Percentiles rank a stretch among this genome's conserved stretches.
Evolutionary conservation across 2,329 filamentous ascomycete genomes (phyloP).

Genomic region (Berkeleyomyces rouxiae): DNA sequence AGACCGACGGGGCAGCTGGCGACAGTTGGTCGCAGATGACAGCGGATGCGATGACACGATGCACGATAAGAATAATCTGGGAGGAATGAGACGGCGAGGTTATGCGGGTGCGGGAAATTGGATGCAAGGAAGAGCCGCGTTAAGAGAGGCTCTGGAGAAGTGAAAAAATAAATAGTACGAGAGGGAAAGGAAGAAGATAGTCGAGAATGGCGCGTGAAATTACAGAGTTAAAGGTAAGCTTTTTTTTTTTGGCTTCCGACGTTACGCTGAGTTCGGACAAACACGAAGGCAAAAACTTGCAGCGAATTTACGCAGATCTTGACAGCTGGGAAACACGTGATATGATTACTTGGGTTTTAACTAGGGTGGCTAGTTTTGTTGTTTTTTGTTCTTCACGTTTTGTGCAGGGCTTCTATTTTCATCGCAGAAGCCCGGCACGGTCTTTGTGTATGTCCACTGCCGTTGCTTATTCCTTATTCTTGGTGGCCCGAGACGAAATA

Average conservation of each 20-base stretch:
- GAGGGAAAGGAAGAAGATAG: background rate
- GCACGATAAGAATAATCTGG: background rate
- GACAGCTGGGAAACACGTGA: background rate
- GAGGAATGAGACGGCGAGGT: background rate
- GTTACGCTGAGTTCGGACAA: background rate
- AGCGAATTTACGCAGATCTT: background rate
- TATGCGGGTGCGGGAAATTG: background rate
- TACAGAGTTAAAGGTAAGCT: background rate
- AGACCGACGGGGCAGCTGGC: background rate
- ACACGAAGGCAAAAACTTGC: conserved; percentile 8
- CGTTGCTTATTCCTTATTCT: background rate
- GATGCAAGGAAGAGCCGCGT: background rate
- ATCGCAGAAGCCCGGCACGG: background rate
- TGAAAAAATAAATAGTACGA: background rate
- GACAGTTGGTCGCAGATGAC: background rate
- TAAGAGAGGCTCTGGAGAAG: background rate
- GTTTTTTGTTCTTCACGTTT: background rate
- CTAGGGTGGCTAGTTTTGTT: background rate
- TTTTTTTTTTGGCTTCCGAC: background rate
- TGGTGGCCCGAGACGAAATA: background rate
- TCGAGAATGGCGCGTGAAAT: background rate
- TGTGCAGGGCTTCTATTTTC: background rate
- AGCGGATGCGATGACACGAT: background rate
- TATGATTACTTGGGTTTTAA: background rate
- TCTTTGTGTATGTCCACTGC: background rate